Conservation (phyloP, 106 monocot species). For the Dendrobium officinale region DNA sequence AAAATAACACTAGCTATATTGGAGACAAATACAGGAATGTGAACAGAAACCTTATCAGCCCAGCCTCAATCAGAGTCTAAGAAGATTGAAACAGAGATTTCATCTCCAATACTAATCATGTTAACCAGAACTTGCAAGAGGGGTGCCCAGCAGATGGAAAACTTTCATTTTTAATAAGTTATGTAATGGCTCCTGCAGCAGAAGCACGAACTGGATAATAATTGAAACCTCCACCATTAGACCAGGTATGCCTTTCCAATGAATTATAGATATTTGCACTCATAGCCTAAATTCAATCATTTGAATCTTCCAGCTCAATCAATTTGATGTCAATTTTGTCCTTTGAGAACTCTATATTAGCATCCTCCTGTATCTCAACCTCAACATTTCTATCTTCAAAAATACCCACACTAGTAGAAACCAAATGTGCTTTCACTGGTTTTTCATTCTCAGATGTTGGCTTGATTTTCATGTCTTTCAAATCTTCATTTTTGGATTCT, state of each 20-base stretch:
- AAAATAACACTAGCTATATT: conserved; percentile 35
- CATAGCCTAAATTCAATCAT: conserved; percentile 27
- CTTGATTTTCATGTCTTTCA: too few species aligned
- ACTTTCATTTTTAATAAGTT: conserved; percentile 57
- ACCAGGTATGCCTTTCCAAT: conserved; percentile 39
- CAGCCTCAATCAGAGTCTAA: conserved; percentile 51
- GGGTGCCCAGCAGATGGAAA: conserved; percentile 49
- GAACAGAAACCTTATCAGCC: conserved; percentile 36
- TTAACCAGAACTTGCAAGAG: conserved; percentile 49
- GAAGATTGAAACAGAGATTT: conserved; percentile 59
- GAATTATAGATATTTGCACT: conserved; percentile 45
- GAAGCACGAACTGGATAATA: conserved; percentile 63
- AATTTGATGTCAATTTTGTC: too few species aligned
- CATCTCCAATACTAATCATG: conserved; percentile 33
- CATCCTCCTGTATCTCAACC: too few species aligned
- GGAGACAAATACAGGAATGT: conserved; percentile 49
- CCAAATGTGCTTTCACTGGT: too few species aligned
- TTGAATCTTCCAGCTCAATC: too few species aligned
- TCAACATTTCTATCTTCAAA: too few species aligned
- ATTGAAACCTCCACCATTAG: conserved; percentile 31
- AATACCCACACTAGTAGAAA: too few species aligned
- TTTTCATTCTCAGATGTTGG: too few species aligned
- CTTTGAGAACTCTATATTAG: too few species aligned
- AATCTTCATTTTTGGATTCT: too few species aligned
- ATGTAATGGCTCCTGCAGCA: conserved; percentile 60